phyloP scores from a whole-genome alignment of 176 grass and related monocot species.

The Hyparrhenia diplandra region DNA sequence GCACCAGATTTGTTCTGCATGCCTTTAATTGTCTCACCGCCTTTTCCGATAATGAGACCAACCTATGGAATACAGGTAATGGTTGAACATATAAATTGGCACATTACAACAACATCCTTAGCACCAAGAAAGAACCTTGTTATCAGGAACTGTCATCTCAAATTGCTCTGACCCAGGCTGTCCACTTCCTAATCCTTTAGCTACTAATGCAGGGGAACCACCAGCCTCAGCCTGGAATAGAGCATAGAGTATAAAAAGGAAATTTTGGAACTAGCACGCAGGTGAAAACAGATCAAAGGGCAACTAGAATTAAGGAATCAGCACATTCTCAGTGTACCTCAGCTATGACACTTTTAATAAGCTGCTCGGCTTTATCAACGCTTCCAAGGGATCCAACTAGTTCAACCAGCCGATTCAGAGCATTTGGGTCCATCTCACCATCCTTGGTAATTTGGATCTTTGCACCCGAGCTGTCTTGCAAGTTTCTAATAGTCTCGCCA shows the following conservation, averaged over 20 bases:
- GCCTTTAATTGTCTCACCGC: constrained; percentile 85
- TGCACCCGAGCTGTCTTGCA: constrained; percentile 30
- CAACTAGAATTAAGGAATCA: neutral
- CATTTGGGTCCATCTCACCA: neutral
- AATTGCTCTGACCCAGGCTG: constrained; percentile 68
- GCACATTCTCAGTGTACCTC: constrained; percentile 48
- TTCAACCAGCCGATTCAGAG: constrained; percentile 53
- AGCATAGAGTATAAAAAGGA: neutral
- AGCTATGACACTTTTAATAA: constrained; percentile 84
- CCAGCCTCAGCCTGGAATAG: constrained; percentile 66
- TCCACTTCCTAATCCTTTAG: constrained; percentile 71
- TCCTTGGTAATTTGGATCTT: neutral
- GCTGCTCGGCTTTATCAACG: constrained; percentile 78
- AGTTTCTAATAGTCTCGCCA: constrained; percentile 83
- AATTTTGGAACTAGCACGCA: neutral
- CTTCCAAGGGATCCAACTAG: constrained; percentile 58
- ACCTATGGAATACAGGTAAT: constrained; percentile 42
- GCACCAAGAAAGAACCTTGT: constrained; percentile 54
- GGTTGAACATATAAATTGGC: constrained; percentile 9
- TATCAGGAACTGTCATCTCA: constrained; percentile 86
- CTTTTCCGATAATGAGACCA: constrained; percentile 93
- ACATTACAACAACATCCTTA: neutral
- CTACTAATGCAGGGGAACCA: constrained; percentile 78
- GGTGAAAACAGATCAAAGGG: neutral
- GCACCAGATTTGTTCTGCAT: constrained; percentile 87